phyloP scores from a whole-genome alignment of 2,329 filamentous ascomycete species.

The Myriosclerotinia scirpicola region DNA sequence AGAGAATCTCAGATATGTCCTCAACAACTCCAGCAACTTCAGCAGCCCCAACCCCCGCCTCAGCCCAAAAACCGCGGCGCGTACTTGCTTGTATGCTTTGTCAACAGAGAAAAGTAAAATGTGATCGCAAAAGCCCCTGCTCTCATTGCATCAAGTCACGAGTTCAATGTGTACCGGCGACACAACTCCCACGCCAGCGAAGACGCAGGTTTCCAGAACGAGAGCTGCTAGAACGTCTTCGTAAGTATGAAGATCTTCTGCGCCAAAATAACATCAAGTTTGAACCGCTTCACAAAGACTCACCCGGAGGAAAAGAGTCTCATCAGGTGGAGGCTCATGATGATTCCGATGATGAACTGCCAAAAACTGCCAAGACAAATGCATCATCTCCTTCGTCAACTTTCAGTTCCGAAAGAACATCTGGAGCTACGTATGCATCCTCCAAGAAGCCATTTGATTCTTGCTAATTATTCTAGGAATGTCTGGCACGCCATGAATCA shows the following conservation, averaged over 20 bases:
- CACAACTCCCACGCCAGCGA: slow-evolving; percentile 61
- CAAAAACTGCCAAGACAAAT: slow-evolving; percentile 29
- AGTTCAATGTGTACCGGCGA: slow-evolving; percentile 60
- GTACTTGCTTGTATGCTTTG: slow-evolving; percentile 64
- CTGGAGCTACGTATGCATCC: slow-evolving; percentile 40
- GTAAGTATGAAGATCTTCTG: slow-evolving; percentile 38
- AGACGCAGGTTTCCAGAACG: slow-evolving; percentile 44
- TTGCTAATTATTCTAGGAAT: slow-evolving; percentile 43
- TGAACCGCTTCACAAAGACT: slow-evolving; percentile 36
- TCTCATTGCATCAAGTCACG: slow-evolving; percentile 64
- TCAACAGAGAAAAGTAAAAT: slow-evolving; percentile 74
- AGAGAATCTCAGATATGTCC: background rate
- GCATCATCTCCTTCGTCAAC: slow-evolving; percentile 32
- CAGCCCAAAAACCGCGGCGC: slow-evolving; percentile 28
- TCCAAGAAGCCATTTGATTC: slow-evolving; percentile 22
- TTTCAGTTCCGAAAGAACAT: slow-evolving; percentile 36
- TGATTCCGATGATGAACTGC: slow-evolving; percentile 37
- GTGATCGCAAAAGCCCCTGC: slow-evolving; percentile 71
- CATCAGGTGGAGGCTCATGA: slow-evolving; percentile 26
- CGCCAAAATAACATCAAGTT: slow-evolving; percentile 36
- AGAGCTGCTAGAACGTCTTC: slow-evolving; percentile 37
- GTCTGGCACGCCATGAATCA: slow-evolving; percentile 49
- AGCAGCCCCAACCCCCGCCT: background rate
- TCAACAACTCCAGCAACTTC: background rate
- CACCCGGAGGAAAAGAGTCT: slow-evolving; percentile 29